Evolutionary conservation across 1,139 yeast genomes (phyloP).

Genomic region (Scheffersomyces insectosa): DNA sequence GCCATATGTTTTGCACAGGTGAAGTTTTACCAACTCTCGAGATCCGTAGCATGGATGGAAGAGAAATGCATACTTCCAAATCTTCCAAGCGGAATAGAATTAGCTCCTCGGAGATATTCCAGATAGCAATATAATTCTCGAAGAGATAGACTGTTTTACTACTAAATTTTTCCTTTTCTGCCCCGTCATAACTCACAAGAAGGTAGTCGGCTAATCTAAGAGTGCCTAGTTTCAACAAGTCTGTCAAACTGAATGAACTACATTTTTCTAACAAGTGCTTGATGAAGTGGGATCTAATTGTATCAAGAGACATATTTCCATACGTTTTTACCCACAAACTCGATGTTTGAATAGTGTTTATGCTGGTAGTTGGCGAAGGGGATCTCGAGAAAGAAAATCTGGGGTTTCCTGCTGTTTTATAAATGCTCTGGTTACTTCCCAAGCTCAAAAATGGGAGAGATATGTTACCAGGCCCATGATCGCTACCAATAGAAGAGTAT

Average conservation of each 20-base stretch:
- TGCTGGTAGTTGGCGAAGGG: slow-evolving; percentile 17
- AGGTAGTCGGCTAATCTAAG: slow-evolving; percentile 41
- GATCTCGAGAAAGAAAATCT: slow-evolving; percentile 4
- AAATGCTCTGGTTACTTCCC: not conserved
- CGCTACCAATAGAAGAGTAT: not conserved
- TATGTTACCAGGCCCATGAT: too few species aligned
- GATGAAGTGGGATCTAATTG: slow-evolving; percentile 30
- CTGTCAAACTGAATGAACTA: slow-evolving; percentile 23
- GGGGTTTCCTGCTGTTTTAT: not conserved
- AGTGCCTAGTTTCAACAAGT: slow-evolving; percentile 32
- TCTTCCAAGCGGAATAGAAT: slow-evolving; percentile 1
- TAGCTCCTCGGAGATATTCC: slow-evolving; percentile 6
- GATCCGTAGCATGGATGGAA: slow-evolving; percentile 15
- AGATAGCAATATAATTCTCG: slow-evolving; percentile 32
- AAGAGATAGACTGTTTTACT: slow-evolving; percentile 31
- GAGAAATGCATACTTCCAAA: slow-evolving; percentile 16
- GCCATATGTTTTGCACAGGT: slow-evolving; percentile 10
- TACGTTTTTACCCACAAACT: slow-evolving; percentile 19
- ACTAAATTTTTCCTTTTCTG: slow-evolving; percentile 5
- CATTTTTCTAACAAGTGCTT: slow-evolving; percentile 27
- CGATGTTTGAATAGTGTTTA: slow-evolving; percentile 14
- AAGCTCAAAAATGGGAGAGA: too few species aligned
- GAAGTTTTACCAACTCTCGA: not conserved
- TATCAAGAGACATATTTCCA: slow-evolving; percentile 21
- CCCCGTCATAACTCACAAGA: slow-evolving; percentile 16